A percentile compares a stretch with the other conserved stretches of the same genome.
phyloP scores from a whole-genome alignment of 345 rosid species.

The Psidium guajava region DNA sequence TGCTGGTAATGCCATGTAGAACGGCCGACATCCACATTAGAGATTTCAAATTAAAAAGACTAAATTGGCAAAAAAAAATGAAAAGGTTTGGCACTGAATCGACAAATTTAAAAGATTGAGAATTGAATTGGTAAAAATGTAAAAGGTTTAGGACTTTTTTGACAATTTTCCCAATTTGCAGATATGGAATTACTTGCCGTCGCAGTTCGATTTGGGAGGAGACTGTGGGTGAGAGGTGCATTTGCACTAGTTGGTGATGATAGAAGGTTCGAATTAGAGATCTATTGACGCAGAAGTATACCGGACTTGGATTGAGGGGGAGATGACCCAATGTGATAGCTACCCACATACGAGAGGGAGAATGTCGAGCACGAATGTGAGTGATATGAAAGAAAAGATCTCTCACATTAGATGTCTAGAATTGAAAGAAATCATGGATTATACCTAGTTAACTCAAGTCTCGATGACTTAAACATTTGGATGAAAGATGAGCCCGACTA shows the following conservation, averaged over 20 bases:
- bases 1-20: no score
- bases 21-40: no score
- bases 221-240: background rate
- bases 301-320: background rate
- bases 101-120: no score
- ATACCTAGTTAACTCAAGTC: background rate
- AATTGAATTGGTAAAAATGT: no score
- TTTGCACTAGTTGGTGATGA: background rate
- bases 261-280: background rate
- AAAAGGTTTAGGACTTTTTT: no score
- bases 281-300: no score
- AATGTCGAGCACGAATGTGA: background rate
- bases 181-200: background rate
- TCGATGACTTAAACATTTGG: background rate
- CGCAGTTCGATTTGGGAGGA: background rate
- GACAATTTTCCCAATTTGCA: background rate
- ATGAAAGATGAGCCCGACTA: background rate
- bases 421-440: background rate
- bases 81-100: no score
- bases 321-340: background rate
- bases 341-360: background rate
- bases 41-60: no score
- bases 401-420: background rate
- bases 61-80: no score
- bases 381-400: background rate